Evolutionary conservation across 2,329 filamentous ascomycete genomes (phyloP).

Genomic region (Fusarium citri): DNA sequence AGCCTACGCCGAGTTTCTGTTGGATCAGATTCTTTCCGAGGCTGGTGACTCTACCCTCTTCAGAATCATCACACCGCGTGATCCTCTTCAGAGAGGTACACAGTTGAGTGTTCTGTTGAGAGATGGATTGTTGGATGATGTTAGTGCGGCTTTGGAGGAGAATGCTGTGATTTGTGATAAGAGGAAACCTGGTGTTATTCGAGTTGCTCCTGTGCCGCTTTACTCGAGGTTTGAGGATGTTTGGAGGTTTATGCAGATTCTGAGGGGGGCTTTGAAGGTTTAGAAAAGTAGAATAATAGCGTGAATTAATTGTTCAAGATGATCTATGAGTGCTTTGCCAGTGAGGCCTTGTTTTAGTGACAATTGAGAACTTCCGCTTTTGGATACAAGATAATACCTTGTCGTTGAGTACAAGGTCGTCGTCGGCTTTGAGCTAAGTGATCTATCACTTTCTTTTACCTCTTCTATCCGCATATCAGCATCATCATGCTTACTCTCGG

Average conservation of each 20-base stretch:
- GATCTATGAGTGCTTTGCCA: neutral
- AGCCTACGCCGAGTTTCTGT: constrained; percentile 77
- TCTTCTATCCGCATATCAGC: neutral
- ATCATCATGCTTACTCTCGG: neutral
- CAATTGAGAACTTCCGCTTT: no score
- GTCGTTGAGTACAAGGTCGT: neutral
- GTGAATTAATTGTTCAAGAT: neutral
- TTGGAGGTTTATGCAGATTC: constrained; percentile 59
- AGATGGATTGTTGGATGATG: constrained; percentile 75
- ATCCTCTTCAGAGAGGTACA: constrained; percentile 76
- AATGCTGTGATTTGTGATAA: constrained; percentile 83
- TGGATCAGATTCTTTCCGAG: constrained; percentile 59
- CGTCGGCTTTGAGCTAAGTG: neutral
- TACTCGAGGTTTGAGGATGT: constrained; percentile 87
- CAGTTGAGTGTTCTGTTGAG: constrained; percentile 81
- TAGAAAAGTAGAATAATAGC: constrained; percentile 16
- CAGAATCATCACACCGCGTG: constrained; percentile 75
- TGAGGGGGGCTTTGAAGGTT: constrained; percentile 51
- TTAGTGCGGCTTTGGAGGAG: constrained; percentile 72
- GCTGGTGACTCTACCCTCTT: constrained; percentile 57
- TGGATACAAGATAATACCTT: neutral
- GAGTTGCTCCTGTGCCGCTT: constrained; percentile 84
- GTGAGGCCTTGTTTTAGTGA: neutral
- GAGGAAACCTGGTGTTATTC: constrained; percentile 85
- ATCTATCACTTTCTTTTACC: constrained; percentile 5